Evolutionary conservation across 805 yeast species (phyloP).

Genomic region (Candida endomychidarum): DNA sequence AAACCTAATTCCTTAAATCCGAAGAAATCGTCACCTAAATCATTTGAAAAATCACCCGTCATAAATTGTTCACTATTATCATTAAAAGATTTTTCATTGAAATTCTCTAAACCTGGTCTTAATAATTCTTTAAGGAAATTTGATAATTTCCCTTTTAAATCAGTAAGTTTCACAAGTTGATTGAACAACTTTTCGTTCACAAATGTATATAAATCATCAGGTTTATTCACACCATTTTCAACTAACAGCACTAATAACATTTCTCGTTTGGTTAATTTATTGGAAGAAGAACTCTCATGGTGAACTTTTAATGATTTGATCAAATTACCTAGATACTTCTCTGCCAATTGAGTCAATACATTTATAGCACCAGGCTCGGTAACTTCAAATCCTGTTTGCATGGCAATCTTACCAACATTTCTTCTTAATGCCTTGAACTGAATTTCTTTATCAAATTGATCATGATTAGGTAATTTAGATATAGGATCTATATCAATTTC

Average conservation of each 20-base stretch:
- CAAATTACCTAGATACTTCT: conserved; percentile 71
- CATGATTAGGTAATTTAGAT: conserved; percentile 71
- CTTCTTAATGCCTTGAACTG: conserved; percentile 67
- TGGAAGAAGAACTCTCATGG: conserved; percentile 58
- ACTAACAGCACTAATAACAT: conserved; percentile 60
- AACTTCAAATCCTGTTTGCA: conserved; percentile 91
- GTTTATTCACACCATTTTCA: conserved; percentile 85
- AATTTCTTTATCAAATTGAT: conserved; percentile 55
- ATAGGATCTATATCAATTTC: conserved; percentile 82
- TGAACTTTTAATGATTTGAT: conserved; percentile 70
- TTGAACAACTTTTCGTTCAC: conserved; percentile 69
- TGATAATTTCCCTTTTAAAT: conserved; percentile 65
- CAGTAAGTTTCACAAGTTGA: conserved; percentile 67
- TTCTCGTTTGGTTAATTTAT: conserved; percentile 41
- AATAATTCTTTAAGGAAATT: conserved; percentile 74
- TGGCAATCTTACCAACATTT: conserved; percentile 72
- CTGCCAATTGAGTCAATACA: conserved; percentile 79
- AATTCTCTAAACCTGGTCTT: conserved; percentile 74
- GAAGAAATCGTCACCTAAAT: conserved; percentile 95
- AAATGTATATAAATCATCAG: conserved; percentile 72
- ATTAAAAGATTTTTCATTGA: conserved; percentile 73
- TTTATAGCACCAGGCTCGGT: conserved; percentile 77
- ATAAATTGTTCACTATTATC: conserved; percentile 93
- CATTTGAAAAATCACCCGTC: conserved; percentile 92
- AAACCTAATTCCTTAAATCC: conserved; percentile 94